phyloP scores from a whole-genome alignment of 129 eudicot genomes.

The Smallanthus sonchifolius region DNA sequence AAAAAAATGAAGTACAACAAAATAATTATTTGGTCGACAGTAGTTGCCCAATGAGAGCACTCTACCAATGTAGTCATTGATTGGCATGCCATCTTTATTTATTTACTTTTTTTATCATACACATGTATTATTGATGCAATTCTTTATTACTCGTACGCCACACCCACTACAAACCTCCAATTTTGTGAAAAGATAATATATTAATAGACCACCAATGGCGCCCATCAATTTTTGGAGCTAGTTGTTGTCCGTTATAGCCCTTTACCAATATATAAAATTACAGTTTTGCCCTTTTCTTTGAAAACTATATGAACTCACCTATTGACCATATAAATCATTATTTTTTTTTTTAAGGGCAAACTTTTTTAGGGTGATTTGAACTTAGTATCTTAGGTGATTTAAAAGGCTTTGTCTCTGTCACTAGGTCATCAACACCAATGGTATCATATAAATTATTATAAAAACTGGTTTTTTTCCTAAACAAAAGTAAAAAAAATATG shows the following conservation, averaged over 20 bases:
- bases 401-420: too few relatives aligned
- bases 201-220: not conserved
- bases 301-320: too few relatives aligned
- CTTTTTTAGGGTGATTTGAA: too few relatives aligned
- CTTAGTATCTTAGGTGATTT: too few relatives aligned
- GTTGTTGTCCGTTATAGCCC: conserved; percentile 11
- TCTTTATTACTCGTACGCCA: conserved; percentile 8
- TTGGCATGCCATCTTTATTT: conserved; percentile 15
- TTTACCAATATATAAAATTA: not conserved
- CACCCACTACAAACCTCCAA: conserved; percentile 23
- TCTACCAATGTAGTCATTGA: conserved; percentile 19
- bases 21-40: not conserved
- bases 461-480: too few relatives aligned
- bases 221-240: conserved; percentile 20
- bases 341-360: too few relatives aligned
- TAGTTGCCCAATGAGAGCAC: conserved; percentile 16
- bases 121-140: conserved; percentile 5
- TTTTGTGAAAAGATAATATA: conserved; percentile 15
- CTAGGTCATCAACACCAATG: too few relatives aligned
- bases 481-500: too few relatives aligned
- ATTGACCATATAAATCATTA: too few relatives aligned
- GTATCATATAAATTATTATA: too few relatives aligned
- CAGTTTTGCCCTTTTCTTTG: not conserved
- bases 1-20: not conserved
- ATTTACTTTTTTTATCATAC: not conserved